Evolutionary conservation across 2,329 filamentous ascomycete species (phyloP).

Genomic region (Colletotrichum siamense): DNA sequence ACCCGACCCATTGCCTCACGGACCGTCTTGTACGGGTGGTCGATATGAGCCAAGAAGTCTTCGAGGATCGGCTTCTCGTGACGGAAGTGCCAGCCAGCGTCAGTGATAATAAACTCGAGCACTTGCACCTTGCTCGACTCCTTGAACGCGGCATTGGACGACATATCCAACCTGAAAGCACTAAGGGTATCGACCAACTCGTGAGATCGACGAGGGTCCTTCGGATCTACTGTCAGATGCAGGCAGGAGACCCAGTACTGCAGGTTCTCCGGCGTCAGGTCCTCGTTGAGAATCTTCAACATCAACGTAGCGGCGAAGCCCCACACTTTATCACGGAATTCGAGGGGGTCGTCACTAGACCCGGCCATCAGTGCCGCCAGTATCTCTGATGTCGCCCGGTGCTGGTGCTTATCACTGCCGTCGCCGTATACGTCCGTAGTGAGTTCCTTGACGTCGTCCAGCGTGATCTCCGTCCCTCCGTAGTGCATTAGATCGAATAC

Average conservation of each 20-base stretch:
- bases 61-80: slow-evolving; percentile 86
- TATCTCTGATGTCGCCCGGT: slow-evolving; percentile 94
- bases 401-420: slow-evolving; percentile 96
- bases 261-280: slow-evolving; percentile 91
- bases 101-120: slow-evolving; percentile 84
- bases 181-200: slow-evolving; percentile 85
- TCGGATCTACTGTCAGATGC: slow-evolving; percentile 85
- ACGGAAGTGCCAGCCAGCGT: slow-evolving; percentile 96
- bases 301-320: slow-evolving; percentile 89
- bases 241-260: slow-evolving; percentile 95
- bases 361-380: slow-evolving; percentile 83
- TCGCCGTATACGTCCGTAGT: slow-evolving; percentile 82
- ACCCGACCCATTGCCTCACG: slow-evolving; percentile 93
- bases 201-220: slow-evolving; percentile 86
- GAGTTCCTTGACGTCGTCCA: slow-evolving; percentile 87
- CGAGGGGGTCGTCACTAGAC: slow-evolving; percentile 77
- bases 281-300: slow-evolving; percentile 85
- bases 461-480: slow-evolving; percentile 76
- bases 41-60: slow-evolving; percentile 88
- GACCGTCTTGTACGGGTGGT: slow-evolving; percentile 97
- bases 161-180: slow-evolving; percentile 89
- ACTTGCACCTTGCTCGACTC: slow-evolving; percentile 96
- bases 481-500: slow-evolving; percentile 89
- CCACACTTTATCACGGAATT: slow-evolving; percentile 81
- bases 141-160: slow-evolving; percentile 97